phyloP scores from a whole-genome alignment of 2,329 filamentous ascomycete genomes.

The Claviceps sp. region DNA sequence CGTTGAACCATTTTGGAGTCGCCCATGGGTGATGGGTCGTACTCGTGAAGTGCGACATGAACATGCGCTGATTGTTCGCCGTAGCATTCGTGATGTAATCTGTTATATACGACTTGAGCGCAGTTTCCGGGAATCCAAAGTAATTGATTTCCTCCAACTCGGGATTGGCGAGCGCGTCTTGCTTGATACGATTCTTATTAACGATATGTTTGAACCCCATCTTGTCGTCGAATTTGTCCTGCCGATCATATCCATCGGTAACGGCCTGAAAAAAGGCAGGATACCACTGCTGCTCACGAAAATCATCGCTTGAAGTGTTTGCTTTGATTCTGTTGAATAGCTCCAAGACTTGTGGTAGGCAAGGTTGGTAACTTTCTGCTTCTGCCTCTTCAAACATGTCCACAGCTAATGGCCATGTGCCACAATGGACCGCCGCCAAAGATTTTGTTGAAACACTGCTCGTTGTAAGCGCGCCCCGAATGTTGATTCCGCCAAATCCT shows the following conservation, averaged over 20 bases:
- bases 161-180: constrained; percentile 1
- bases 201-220: constrained; percentile 13
- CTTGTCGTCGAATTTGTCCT: constrained; percentile 9
- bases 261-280: constrained; percentile 19
- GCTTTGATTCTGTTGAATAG: constrained; percentile 15
- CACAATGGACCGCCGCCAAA: constrained; percentile 25
- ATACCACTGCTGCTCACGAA: constrained; percentile 15
- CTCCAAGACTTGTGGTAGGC: constrained; percentile 24
- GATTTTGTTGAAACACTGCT: constrained; percentile 31
- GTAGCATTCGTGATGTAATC: constrained; percentile 16
- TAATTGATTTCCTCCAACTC: constrained; percentile 17
- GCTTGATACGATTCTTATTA: constrained; percentile 8
- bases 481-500: constrained; percentile 26
- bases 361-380: constrained; percentile 32
- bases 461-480: constrained; percentile 25
- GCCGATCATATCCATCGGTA: constrained; percentile 19
- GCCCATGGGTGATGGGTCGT: constrained; percentile 20
- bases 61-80: constrained; percentile 17
- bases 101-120: constrained; percentile 16
- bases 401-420: constrained; percentile 25
- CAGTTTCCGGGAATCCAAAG: constrained; percentile 18
- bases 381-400: constrained; percentile 28
- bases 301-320: constrained; percentile 8
- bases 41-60: constrained; percentile 20
- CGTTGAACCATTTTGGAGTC: constrained; percentile 11